Base-by-base conservation (phyloP, 176 grass and related monocot species). In the Oryza meridionalis region DNA sequence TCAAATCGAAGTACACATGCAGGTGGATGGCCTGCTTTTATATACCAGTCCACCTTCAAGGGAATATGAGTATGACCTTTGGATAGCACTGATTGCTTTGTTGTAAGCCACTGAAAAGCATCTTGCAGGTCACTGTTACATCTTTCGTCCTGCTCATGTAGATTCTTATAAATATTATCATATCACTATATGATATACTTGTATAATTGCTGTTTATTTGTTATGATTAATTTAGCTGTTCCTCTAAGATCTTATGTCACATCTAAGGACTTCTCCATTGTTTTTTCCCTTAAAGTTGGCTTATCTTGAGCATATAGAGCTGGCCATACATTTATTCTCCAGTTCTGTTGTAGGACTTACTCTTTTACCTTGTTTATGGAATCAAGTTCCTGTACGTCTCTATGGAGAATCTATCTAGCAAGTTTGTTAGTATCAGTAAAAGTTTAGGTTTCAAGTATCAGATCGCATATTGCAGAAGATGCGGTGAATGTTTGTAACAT, bases 141-240 rank as follows among this genome's bases (percentile, higher is more conserved):
- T 85, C 82, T 76, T 76, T 80, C 72, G 63, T 81, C 69, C 58
- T 76, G 27, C 38, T n/a, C 50, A 31, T 84, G 51, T 76, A 76
- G 77, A 89, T 81, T 85, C 77, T 70, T 65, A 70, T 70, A 37
- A 70, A 81, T 81, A 75, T 81, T 89, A 27, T 85, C 19, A 2
- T 58, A 58, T 58, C 53, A n/a, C 19, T 80, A 64, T 76, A 70
- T 76, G 58, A 9, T 64, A 75, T 42, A 77, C 47, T 42, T 73
- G n/a, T 86, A 64, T 64, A 64, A 40, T 64, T 19, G 16, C 14
- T 69, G 26, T 70, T 65, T 76, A 42, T 46, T 44, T 47, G 7
- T 80, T 70, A 7, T 84, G 61, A 29, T 62, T 84, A 69, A 84
- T 33, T 75, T 75, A 49, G 35, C 27, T 70, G 21, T 50, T 82